Evolutionary conservation across 257 asterid genomes (phyloP), one percentile per base, ranked within the genome.

Genomic region (Jacaranda mimosifolia): DNA sequence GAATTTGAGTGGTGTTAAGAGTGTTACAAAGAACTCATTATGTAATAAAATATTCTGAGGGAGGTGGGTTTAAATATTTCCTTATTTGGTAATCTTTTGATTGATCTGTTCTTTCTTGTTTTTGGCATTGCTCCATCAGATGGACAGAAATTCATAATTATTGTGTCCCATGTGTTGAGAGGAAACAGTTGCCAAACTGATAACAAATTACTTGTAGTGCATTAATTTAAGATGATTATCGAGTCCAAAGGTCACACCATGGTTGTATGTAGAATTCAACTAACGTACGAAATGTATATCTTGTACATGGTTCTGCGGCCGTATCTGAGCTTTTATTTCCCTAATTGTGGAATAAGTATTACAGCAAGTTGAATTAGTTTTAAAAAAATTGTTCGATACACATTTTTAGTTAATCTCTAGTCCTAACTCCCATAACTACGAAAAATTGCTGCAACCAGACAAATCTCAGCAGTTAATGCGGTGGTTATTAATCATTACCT

Each of bases 141-240:
- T 66, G 70, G 72, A 43, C 11, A 55, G 71, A 56, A 19, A 46
- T 38, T 42, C 17, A 32, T 52, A 59, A 62, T 14, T 69, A 52
- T 56, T 57, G 63, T 40, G 1, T 46, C 55, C 17, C 77, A 81
- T 17, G 58, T 65, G 75, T 43, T 32, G 17, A 62, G 11, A 42
- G 49, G 68, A 17, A 73, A 32, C 6, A 52, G 49, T 74, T 68
- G 70, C 38, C 40, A 72, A n/a, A n/a, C n/a, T n/a, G n/a, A n/a
- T n/a, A n/a, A n/a, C n/a, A n/a, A 18, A 48, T 53, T 65, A 51
- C 15, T 40, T 15, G 60, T 3, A 35, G 40, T 10, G 43, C 56
- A 19, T 55, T 53, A 51, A 40, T 8, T 32, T 63, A 32, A 35
- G 38, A 43, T 62, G 84, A 60, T 52, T 26, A 17, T 67, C 46